Base-by-base conservation (phyloP, 176 grass and related monocot species). In the Lolium multiflorum region DNA sequence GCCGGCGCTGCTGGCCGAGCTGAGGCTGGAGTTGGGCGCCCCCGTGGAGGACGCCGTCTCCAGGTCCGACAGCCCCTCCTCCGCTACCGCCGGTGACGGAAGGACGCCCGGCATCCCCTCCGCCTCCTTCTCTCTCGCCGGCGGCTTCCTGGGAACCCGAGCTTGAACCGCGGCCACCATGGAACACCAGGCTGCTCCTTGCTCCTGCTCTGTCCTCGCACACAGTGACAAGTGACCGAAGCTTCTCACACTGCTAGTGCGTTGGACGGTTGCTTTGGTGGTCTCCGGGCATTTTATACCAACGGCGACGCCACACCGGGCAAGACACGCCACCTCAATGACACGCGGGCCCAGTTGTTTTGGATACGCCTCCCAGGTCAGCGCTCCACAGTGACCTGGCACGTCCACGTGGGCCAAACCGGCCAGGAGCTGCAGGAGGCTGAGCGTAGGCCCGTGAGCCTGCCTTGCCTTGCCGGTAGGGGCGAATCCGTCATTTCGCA, bases 11-110 rank as follows among this genome's bases (percentile, higher is more conserved):
- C 84, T 90, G 0, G 54, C 88, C 0, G 92, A 97, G 86, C 84
- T 94, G 31, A 92, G 90, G 90, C 90, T 93, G 1, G 93, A 98
- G 82, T 92, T 94, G 1, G 92, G 76, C 63, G 76, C 92, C 39
- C 88, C 92, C 8, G 90, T 84, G 6, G 87, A 83, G 24, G 81
- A 86, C 14, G 87, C 88, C 31, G 91, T 91, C 39, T 98, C 95
- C 1, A 83, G 78, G 81, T 98, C 95, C 4, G 93, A 98, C 6
- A 77, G 25, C 44, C 71, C 20, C 24, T 80, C 50, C 70, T 3
- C 56, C 17, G 44, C n/a, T 0, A 5, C 9, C 21, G 38, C 21
- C 62, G 5, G 22, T 2, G 25, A 11, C 35, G 8, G 0, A 6
- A 7, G 7, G 7, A 4, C 31, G 3, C 1, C 20, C 41, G 3